phyloP scores from a whole-genome alignment of 2,329 filamentous ascomycete genomes.

The Exserohilum turcica region DNA sequence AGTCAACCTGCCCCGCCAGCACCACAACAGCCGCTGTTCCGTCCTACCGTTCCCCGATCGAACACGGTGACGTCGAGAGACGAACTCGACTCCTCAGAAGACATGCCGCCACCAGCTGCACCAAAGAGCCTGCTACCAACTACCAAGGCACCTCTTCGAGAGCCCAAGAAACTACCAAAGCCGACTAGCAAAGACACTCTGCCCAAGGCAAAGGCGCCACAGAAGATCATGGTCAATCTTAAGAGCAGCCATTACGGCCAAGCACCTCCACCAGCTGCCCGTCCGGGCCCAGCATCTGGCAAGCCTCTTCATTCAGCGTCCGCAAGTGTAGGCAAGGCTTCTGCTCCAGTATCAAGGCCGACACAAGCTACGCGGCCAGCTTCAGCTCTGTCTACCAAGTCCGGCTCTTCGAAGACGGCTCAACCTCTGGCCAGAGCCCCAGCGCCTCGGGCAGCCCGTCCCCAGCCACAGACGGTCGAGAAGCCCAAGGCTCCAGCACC shows the following conservation, averaged over 20 bases:
- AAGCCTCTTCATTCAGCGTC: slow-evolving; percentile 34
- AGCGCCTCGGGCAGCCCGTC: slow-evolving; percentile 33
- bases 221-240: slow-evolving; percentile 67
- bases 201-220: slow-evolving; percentile 67
- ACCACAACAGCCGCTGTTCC: slow-evolving; percentile 37
- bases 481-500: slow-evolving; percentile 60
- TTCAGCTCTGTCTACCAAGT: slow-evolving; percentile 34
- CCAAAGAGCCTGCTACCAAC: slow-evolving; percentile 57
- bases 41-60: slow-evolving; percentile 30
- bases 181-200: slow-evolving; percentile 63
- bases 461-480: slow-evolving; percentile 63
- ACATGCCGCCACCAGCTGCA: slow-evolving; percentile 66
- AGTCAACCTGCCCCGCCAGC: slow-evolving; percentile 30
- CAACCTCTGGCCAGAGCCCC: slow-evolving; percentile 32
- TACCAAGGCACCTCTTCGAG: slow-evolving; percentile 46
- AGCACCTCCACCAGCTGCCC: slow-evolving; percentile 60
- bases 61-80: slow-evolving; percentile 41
- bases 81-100: slow-evolving; percentile 53
- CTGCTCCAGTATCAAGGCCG: slow-evolving; percentile 62
- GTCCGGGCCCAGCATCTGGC: slow-evolving; percentile 50
- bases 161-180: slow-evolving; percentile 60
- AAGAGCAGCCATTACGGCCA: slow-evolving; percentile 57
- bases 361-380: slow-evolving; percentile 43
- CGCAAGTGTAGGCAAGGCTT: slow-evolving; percentile 28
- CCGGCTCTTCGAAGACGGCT: slow-evolving; percentile 27